These are phyloP conservation scores for Penicillium desertorum DNA, from an alignment of 495 filamentous ascomycete genomes.

Conservation along the genomic window DNA sequence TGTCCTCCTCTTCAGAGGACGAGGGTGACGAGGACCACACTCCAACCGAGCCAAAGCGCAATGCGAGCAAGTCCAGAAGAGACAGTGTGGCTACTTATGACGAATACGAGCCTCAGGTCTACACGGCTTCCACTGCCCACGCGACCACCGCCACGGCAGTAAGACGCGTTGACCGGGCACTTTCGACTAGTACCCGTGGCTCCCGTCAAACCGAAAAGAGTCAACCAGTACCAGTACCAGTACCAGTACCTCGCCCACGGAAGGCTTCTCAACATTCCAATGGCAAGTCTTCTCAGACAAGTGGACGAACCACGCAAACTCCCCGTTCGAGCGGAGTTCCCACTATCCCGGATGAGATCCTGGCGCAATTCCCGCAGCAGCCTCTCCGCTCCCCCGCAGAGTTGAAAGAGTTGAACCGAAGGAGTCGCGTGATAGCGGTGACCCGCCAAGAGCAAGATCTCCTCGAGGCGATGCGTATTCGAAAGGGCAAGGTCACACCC, in stretches of 20 bases:
- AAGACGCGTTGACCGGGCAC: constrained; percentile 32
- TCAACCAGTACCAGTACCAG: constrained; percentile 15
- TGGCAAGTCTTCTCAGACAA: constrained; percentile 26
- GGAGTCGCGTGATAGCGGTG: constrained; percentile 77
- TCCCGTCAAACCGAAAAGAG: constrained; percentile 24
- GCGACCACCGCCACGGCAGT: constrained; percentile 31
- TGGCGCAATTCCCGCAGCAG: constrained; percentile 28
- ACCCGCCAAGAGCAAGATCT: constrained; percentile 83
- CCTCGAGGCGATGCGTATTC: constrained; percentile 75
- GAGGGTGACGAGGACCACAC: constrained; percentile 45
- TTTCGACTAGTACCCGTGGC: constrained; percentile 33
- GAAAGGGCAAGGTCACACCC: constrained; percentile 73
- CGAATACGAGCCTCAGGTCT: constrained; percentile 44
- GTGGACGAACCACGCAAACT: constrained; percentile 27
- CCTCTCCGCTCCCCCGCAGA: constrained; percentile 20
- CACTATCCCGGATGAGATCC: constrained; percentile 35
- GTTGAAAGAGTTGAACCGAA: constrained; percentile 39
- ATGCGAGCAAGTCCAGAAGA: constrained; percentile 25
- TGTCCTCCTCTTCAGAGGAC: constrained; percentile 56
- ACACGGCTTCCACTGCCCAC: constrained; percentile 41
- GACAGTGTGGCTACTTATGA: constrained; percentile 43
- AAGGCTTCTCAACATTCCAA: constrained; percentile 29
- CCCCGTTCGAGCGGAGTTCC: constrained; percentile 39
- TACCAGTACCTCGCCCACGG: constrained; percentile 14
- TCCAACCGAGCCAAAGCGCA: constrained; percentile 13